Percentiles rank a stretch among this genome's conserved stretches.
Conservation (phyloP, 805 yeast species). For the Lipomyces kockii region DNA sequence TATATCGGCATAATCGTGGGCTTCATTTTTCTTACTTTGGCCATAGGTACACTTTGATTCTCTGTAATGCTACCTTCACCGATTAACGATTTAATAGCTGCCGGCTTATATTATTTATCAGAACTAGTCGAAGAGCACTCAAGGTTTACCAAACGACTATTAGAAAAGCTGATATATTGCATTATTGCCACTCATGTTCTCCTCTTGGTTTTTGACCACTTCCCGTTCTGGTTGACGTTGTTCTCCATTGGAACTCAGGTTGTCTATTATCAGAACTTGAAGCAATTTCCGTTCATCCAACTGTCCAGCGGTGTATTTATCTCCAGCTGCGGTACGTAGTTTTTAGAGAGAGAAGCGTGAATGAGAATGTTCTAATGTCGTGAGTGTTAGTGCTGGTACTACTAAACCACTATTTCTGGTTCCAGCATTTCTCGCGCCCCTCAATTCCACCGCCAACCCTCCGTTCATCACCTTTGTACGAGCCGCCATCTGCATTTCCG, state of each 20-base stretch:
- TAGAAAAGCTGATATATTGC: constrained; percentile 64
- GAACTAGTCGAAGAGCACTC: constrained; percentile 94
- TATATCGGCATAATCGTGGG: constrained; percentile 65
- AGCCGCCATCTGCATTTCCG: constrained; percentile 62
- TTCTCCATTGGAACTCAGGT: constrained; percentile 73
- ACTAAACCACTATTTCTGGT: constrained; percentile 87
- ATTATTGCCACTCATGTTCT: constrained; percentile 61
- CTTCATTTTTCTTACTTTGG: constrained; percentile 62
- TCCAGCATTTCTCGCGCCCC: constrained; percentile 62
- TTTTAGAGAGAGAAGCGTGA: neutral
- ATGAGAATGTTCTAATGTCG: neutral
- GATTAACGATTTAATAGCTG: constrained; percentile 55
- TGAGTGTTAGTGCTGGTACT: constrained; percentile 57
- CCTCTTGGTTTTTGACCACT: constrained; percentile 72
- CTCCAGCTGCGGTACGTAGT: constrained; percentile 55
- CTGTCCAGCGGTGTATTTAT: constrained; percentile 74
- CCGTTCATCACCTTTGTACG: constrained; percentile 34
- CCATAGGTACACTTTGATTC: constrained; percentile 43
- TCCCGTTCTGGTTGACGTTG: constrained; percentile 70
- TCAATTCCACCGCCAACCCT: constrained; percentile 35
- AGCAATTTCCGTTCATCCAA: constrained; percentile 81
- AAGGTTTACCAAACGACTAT: constrained; percentile 75
- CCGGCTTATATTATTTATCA: constrained; percentile 87
- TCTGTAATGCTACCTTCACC: neutral
- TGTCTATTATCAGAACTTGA: constrained; percentile 76